Evolutionary conservation across 1,284 basidiomycete species (phyloP).

Genomic region (Pseudozyma pruni): DNA sequence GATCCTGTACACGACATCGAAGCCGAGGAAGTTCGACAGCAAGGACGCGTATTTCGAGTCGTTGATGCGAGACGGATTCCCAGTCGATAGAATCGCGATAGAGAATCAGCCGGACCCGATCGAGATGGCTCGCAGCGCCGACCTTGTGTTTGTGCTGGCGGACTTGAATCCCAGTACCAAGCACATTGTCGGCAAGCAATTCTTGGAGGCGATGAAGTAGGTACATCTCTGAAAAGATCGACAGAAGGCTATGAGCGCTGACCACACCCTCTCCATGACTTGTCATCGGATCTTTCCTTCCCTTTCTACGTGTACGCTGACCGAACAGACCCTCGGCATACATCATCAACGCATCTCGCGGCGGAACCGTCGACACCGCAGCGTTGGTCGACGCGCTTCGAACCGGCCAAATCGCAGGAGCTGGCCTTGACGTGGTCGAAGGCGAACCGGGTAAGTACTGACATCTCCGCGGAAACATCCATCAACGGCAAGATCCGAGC

Average conservation of each 20-base stretch:
- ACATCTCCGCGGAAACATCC: conserved; percentile 13
- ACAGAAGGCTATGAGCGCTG: too few species aligned
- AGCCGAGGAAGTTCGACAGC: conserved; percentile 41
- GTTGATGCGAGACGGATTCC: conserved; percentile 31
- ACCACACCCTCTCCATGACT: too few species aligned
- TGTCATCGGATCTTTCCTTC: not conserved
- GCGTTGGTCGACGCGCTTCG: conserved; percentile 83
- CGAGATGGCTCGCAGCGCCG: conserved; percentile 36
- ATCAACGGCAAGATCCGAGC: conserved; percentile 20
- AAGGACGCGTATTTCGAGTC: conserved; percentile 35
- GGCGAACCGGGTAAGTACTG: conserved; percentile 78
- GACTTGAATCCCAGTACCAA: conserved; percentile 79
- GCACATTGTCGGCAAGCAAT: conserved; percentile 78
- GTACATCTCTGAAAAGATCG: conserved; percentile 51
- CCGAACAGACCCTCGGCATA: conserved; percentile 42
- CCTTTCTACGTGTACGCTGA: not conserved
- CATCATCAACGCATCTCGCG: conserved; percentile 66
- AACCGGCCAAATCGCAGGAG: conserved; percentile 84
- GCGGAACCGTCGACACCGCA: conserved; percentile 80
- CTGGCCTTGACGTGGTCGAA: conserved; percentile 91
- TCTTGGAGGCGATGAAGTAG: conserved; percentile 85
- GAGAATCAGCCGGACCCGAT: conserved; percentile 49
- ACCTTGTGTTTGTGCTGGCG: conserved; percentile 74
- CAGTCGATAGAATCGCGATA: conserved; percentile 26
- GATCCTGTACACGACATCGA: conserved; percentile 55